Conservation (phyloP, 106 monocot genomes). For the Phalaenopsis aphrodite region DNA sequence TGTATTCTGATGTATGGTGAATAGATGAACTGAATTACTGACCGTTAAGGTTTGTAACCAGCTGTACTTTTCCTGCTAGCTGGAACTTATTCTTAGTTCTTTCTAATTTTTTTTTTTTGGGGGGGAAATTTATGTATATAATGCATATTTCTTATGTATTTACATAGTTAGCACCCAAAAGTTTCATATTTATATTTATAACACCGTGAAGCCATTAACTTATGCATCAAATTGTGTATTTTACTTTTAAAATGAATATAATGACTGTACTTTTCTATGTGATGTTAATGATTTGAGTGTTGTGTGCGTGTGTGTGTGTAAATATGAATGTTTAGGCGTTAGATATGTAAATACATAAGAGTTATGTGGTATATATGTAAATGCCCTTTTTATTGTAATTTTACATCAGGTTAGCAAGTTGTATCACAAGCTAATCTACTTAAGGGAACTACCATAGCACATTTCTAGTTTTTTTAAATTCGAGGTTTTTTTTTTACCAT, state of each 20-base stretch:
- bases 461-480: background rate
- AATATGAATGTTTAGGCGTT: too few relatives aligned
- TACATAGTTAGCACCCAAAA: too few relatives aligned
- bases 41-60: background rate
- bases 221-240: background rate
- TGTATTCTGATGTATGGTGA: background rate
- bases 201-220: too few relatives aligned
- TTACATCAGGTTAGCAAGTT: background rate
- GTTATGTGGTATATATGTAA: too few relatives aligned
- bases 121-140: too few relatives aligned
- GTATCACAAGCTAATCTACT: background rate
- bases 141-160: too few relatives aligned
- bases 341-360: too few relatives aligned
- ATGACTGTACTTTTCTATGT: too few relatives aligned
- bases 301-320: too few relatives aligned
- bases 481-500: background rate
- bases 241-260: background rate
- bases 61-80: background rate
- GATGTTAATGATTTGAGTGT: too few relatives aligned
- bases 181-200: too few relatives aligned
- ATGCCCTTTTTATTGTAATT: background rate
- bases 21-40: background rate
- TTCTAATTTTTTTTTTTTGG: too few relatives aligned
- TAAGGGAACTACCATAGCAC: background rate
- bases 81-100: background rate